Percentiles rank a stretch among this genome's conserved stretches.
phyloP scores from a whole-genome alignment of 176 grass and related monocot species.

The Aegilops speltoides region DNA sequence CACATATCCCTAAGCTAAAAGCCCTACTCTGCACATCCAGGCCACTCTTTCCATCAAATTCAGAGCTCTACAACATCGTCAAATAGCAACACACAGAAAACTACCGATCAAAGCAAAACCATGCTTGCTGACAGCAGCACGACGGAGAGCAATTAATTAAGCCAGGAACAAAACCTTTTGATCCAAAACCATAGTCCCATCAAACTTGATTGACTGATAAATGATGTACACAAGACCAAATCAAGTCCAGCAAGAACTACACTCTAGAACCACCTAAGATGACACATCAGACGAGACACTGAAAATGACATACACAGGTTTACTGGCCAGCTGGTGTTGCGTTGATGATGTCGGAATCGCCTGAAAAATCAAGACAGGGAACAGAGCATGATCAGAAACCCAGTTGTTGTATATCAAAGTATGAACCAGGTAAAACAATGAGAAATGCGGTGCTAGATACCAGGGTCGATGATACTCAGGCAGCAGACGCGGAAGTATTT shows the following conservation, averaged over 20 bases:
- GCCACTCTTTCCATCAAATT: neutral
- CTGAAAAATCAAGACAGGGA: constrained; percentile 29
- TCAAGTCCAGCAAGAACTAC: constrained; percentile 29
- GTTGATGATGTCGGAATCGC: constrained; percentile 78
- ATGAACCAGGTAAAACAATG: neutral
- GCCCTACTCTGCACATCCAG: neutral
- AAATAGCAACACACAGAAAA: neutral
- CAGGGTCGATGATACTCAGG: constrained; percentile 76
- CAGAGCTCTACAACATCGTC: neutral
- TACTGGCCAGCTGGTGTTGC: constrained; percentile 57
- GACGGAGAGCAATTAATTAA: neutral
- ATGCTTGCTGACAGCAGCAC: neutral
- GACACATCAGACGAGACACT: neutral
- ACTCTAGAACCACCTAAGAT: constrained; percentile 13
- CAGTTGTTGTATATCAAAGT: neutral
- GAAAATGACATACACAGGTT: neutral
- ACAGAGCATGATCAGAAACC: neutral
- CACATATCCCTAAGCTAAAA: too few relatives aligned
- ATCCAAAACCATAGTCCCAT: neutral
- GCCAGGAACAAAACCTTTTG: constrained; percentile 20
- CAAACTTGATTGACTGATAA: constrained; percentile 35
- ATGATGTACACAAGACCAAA: constrained; percentile 17
- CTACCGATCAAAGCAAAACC: neutral
- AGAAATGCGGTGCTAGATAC: neutral
- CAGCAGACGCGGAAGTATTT: constrained; percentile 79